These are phyloP conservation scores for Kwoniella sp. DNA, from an alignment of 768 basidiomycete species.

Conservation along the genomic window DNA sequence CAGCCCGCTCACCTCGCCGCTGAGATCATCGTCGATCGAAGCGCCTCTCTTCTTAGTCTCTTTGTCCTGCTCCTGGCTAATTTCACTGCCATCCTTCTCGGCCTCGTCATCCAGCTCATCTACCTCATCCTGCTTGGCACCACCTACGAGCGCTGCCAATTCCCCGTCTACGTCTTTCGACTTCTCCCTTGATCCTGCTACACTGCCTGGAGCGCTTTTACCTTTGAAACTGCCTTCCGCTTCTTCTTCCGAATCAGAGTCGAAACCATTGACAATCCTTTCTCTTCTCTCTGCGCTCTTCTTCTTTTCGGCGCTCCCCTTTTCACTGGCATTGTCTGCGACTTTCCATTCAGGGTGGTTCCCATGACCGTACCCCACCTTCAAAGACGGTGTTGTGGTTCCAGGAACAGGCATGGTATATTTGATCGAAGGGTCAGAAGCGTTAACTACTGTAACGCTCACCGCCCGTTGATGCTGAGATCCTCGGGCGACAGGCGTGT, in stretches of 20 bases:
- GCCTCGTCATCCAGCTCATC: slow-evolving; percentile 36
- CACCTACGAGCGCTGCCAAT: slow-evolving; percentile 16
- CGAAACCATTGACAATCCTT: slow-evolving; percentile 31
- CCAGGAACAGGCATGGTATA: slow-evolving; percentile 24
- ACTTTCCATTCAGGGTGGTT: slow-evolving; percentile 24
- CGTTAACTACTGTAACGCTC: slow-evolving; percentile 27
- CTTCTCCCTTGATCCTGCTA: slow-evolving; percentile 1
- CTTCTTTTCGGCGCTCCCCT: slow-evolving; percentile 21
- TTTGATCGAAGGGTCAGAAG: slow-evolving; percentile 23
- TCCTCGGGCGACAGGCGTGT: background rate
- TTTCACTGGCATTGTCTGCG: background rate
- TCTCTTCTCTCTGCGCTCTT: slow-evolving; percentile 17
- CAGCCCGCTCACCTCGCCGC: slow-evolving; percentile 46
- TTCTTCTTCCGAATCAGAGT: slow-evolving; percentile 30
- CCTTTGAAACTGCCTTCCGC: slow-evolving; percentile 9
- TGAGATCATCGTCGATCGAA: slow-evolving; percentile 27
- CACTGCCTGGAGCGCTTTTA: background rate
- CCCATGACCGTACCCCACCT: slow-evolving; percentile 15
- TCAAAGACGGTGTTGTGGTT: slow-evolving; percentile 10
- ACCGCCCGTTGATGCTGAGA: slow-evolving; percentile 16
- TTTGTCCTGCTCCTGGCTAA: slow-evolving; percentile 1
- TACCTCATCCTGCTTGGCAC: slow-evolving; percentile 19
- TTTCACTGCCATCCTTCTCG: slow-evolving; percentile 9
- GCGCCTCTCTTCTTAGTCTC: slow-evolving; percentile 17
- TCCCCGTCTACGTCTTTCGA: slow-evolving; percentile 14